Base-by-base conservation (phyloP, 208 protist species). In the Trypanosomatidae sp. region DNA sequence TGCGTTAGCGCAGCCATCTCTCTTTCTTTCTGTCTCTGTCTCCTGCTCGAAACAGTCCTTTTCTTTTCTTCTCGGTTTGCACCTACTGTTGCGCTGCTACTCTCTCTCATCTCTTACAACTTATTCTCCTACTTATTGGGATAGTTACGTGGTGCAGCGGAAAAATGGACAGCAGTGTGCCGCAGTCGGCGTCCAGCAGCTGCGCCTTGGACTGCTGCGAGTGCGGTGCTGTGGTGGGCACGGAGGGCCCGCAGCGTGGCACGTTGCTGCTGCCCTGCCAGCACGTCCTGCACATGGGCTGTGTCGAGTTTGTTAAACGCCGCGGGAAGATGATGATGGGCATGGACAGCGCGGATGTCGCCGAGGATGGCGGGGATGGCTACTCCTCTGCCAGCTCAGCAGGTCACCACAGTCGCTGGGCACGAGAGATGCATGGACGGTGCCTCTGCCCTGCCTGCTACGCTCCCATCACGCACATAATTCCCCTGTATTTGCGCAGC, bases 241-340 rank as follows among this genome's bases (percentile, higher is more conserved):
- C 82, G 25, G 89, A 94, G 22, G 86, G 89, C 10, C 69, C 86
- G 25, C 71, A 87, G 72, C 83, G 91, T 2, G 88, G 81, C 3
- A 79, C 83, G n/a, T 78, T 96, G 8, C 68, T 96, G 28, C 67
- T 96, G 44, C 91, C 91, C 0, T 96, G 91, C 58, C 88, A 96
- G 69, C 91, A 96, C 69, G 74, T 96, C 19, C 79, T 93, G 59
- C 91, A 96, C 71, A 60, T 86, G 60, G 86, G 88, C 60, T 96
- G 91, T 62, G 84, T 85, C 9, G 89, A 96, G 47, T 96, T 88
- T 53, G 78, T 90, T 13, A 74, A 77, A 50, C 86, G 80, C 2
- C 73, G 77, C 0, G 73, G 67, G 13, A 84, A 85, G 60, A n/a
- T 80, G 10, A 43, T 75, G 19, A 71, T 67, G 60, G 52, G 47